phyloP scores from a whole-genome alignment of 2,329 filamentous ascomycete genomes.

The Blumeriella jaapii region DNA sequence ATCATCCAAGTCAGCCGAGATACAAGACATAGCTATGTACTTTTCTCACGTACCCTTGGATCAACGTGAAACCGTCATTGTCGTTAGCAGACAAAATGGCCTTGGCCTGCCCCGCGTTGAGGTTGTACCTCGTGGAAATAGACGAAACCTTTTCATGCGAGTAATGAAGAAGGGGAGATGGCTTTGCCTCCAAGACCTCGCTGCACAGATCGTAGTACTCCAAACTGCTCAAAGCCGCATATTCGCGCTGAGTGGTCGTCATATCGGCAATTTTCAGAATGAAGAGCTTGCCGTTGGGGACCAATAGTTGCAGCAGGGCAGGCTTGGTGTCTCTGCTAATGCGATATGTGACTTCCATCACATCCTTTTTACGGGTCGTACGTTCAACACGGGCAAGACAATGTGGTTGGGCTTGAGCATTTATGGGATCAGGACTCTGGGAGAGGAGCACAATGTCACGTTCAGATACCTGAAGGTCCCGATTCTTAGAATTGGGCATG shows the following conservation, averaged over 20 bases:
- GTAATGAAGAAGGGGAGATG: constrained; percentile 78
- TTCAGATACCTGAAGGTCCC: constrained; percentile 63
- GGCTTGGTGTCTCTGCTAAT: constrained; percentile 46
- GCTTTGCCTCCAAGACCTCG: constrained; percentile 80
- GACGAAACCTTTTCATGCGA: constrained; percentile 58
- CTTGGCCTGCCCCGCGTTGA: constrained; percentile 83
- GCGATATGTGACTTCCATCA: constrained; percentile 76
- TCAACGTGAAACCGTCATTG: constrained; percentile 93
- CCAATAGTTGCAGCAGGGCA: constrained; percentile 49
- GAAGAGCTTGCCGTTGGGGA: constrained; percentile 57
- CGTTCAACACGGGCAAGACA: constrained; percentile 78
- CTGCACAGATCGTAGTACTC: constrained; percentile 95
- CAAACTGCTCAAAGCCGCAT: constrained; percentile 77
- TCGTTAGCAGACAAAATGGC: constrained; percentile 86
- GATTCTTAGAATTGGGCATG: constrained; percentile 58
- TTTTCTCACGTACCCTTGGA: constrained; percentile 72
- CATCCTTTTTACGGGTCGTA: constrained; percentile 68
- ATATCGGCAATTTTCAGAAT: constrained; percentile 84
- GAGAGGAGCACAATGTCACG: constrained; percentile 86
- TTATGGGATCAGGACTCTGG: constrained; percentile 57
- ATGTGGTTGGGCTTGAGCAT: constrained; percentile 54
- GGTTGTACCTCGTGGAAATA: constrained; percentile 63
- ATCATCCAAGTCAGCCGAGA: constrained; percentile 22
- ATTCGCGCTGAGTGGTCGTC: constrained; percentile 90
- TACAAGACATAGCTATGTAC: too few species aligned